These are phyloP conservation scores for Protoeuglena noctilucae DNA, from an alignment of 139 green algal genomes.

Conservation along the genomic window DNA sequence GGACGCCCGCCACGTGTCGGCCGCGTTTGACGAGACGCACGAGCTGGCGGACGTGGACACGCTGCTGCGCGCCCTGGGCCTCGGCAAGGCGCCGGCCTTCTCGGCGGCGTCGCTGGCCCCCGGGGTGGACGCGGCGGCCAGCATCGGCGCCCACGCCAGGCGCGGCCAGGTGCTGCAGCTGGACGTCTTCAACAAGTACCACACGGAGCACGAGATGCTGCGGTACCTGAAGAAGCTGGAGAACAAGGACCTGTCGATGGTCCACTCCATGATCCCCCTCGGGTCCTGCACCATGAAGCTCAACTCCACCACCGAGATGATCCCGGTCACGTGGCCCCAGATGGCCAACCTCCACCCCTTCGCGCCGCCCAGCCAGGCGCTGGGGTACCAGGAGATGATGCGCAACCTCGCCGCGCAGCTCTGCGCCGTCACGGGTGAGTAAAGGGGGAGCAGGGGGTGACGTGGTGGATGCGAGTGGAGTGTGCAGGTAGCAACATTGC, in stretches of 20 bases:
- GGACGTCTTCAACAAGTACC: constrained; percentile 83
- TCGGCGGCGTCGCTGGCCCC: constrained; percentile 50
- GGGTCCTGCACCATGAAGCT: constrained; percentile 99
- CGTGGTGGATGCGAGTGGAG: too few relatives aligned
- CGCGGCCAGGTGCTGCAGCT: constrained; percentile 56
- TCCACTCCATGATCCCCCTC: constrained; percentile 96
- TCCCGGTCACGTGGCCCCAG: constrained; percentile 95
- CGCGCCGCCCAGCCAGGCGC: constrained; percentile 64
- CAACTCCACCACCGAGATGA: constrained; percentile 96
- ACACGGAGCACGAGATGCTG: constrained; percentile 83
- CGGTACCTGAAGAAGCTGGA: constrained; percentile 93
- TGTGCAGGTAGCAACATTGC: too few relatives aligned
- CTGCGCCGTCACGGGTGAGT: constrained; percentile 87
- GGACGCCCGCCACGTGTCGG: constrained; percentile 35
- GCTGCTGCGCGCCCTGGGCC: constrained; percentile 57
- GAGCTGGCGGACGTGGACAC: constrained; percentile 67
- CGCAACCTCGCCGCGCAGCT: constrained; percentile 77
- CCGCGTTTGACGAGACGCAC: constrained; percentile 90
- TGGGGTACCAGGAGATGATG: constrained; percentile 93
- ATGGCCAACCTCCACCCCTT: constrained; percentile 94
- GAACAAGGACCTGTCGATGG: constrained; percentile 86
- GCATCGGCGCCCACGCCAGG: constrained; percentile 31
- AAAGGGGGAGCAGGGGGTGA: too few relatives aligned
- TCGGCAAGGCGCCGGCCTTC: constrained; percentile 46
- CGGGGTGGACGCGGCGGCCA: constrained; percentile 12